phyloP scores from a whole-genome alignment of 495 filamentous ascomycete genomes.

The Tuber brumale region DNA sequence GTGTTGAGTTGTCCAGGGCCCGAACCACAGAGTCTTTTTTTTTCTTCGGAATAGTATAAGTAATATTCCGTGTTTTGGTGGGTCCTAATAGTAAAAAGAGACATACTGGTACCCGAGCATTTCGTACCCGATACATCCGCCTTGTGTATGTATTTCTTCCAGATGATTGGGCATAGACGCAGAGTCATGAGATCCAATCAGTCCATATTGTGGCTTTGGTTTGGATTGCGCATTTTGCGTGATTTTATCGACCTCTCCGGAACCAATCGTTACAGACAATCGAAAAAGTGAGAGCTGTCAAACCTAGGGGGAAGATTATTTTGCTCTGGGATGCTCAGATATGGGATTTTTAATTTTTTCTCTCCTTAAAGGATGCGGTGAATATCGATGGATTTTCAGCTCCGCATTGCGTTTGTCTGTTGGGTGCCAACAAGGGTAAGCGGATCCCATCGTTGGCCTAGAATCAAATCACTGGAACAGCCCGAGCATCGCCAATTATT shows the following conservation, averaged over 20 bases:
- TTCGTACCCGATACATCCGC: not conserved
- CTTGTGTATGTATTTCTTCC: not conserved
- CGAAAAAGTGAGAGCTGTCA: not conserved
- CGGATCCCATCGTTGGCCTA: not conserved
- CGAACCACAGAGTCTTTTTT: not conserved
- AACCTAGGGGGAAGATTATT: not conserved
- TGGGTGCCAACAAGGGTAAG: not conserved
- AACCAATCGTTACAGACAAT: not conserved
- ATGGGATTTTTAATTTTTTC: not conserved
- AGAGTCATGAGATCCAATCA: not conserved
- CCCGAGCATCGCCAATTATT: not conserved
- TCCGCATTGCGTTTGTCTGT: not conserved
- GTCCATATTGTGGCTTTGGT: not conserved
- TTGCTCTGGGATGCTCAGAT: not conserved
- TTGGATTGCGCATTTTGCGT: constrained; percentile 3
- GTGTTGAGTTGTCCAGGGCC: constrained; percentile 2
- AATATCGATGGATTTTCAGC: not conserved
- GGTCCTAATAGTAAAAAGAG: not conserved
- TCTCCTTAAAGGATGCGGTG: not conserved
- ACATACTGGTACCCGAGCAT: not conserved
- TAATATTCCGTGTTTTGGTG: constrained; percentile 1
- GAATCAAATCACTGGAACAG: not conserved
- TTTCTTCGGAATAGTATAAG: not conserved
- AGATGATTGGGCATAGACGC: not conserved
- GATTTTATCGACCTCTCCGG: not conserved